Conservation (phyloP, 768 basidiomycete genomes). For the Rhodosporidiobolus sp. region DNA sequence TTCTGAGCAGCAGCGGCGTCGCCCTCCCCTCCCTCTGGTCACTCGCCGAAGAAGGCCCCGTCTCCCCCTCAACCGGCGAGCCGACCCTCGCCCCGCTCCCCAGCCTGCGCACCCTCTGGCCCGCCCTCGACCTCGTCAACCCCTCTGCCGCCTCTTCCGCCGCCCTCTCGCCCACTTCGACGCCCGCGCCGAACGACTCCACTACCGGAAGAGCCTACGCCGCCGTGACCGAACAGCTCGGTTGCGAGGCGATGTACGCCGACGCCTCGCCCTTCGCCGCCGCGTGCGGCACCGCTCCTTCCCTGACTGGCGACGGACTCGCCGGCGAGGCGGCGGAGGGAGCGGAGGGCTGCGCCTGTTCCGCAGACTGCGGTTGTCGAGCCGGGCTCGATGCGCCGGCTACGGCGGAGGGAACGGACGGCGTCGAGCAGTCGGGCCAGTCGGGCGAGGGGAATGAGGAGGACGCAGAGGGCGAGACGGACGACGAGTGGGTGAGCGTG, state of each 20-base stretch:
- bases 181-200: neutral
- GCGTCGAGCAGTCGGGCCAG: too few relatives aligned
- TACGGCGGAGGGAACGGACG: neutral
- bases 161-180: neutral
- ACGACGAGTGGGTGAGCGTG: neutral
- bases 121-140: neutral
- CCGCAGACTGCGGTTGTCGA: neutral
- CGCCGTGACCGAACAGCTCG: neutral
- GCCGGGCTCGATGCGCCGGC: neutral
- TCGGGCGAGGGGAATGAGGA: too few relatives aligned
- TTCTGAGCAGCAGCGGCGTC: neutral
- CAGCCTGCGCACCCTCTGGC: conserved; percentile 1
- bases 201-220: neutral
- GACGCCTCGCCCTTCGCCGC: too few relatives aligned
- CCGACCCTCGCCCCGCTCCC: neutral
- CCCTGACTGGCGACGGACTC: neutral
- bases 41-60: neutral
- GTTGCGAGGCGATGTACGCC: neutral
- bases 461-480: conserved; percentile 8
- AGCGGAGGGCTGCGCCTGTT: neutral
- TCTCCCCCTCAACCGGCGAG: neutral
- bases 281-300: too few relatives aligned
- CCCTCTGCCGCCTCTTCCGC: neutral
- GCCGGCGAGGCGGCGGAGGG: neutral
- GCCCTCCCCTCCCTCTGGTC: conserved; percentile 5